Conservation (phyloP, 2,329 filamentous ascomycete genomes). For the Clonostachys chloroleuca region DNA sequence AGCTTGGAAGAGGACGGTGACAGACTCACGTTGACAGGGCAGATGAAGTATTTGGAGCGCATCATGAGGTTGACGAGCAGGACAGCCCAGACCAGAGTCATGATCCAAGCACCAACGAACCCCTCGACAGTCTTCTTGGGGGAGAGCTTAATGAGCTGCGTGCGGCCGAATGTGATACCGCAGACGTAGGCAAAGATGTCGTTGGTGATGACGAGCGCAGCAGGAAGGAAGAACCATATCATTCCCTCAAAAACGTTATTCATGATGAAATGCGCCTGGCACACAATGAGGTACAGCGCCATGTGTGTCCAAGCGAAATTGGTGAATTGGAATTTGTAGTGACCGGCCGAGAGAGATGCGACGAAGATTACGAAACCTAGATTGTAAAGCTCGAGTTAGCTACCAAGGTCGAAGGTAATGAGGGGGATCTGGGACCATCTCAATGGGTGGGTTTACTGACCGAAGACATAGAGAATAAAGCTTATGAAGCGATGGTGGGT, state of each 20-base stretch:
- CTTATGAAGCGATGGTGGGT: conserved; percentile 98
- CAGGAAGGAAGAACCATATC: conserved; percentile 99
- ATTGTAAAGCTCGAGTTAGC: conserved; percentile 8
- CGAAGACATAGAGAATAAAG: conserved; percentile 96
- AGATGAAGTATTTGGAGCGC: conserved; percentile 96
- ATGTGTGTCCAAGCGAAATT: conserved; percentile 99
- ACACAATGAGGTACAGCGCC: conserved; percentile 95
- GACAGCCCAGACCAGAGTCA: conserved; percentile 84
- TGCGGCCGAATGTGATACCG: conserved; percentile 93
- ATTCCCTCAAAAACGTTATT: conserved; percentile 99
- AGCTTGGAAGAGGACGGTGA: neutral
- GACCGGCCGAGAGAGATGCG: conserved; percentile 85
- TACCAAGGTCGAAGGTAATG: neutral
- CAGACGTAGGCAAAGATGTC: conserved; percentile 98
- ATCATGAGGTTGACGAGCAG: conserved; percentile 78
- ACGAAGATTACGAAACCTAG: conserved; percentile 98
- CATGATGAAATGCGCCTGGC: conserved; percentile 98
- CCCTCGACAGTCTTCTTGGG: conserved; percentile 99
- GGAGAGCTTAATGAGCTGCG: conserved; percentile 94
- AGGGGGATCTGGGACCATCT: neutral
- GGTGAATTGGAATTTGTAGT: conserved; percentile 98
- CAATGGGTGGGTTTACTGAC: conserved; percentile 43
- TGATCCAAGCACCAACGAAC: conserved; percentile 93
- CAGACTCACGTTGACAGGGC: conserved; percentile 74
- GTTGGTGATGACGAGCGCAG: conserved; percentile 93